Conservation (phyloP, 805 yeast genomes). For the Cyberlindnera samutprakarnensis region DNA sequence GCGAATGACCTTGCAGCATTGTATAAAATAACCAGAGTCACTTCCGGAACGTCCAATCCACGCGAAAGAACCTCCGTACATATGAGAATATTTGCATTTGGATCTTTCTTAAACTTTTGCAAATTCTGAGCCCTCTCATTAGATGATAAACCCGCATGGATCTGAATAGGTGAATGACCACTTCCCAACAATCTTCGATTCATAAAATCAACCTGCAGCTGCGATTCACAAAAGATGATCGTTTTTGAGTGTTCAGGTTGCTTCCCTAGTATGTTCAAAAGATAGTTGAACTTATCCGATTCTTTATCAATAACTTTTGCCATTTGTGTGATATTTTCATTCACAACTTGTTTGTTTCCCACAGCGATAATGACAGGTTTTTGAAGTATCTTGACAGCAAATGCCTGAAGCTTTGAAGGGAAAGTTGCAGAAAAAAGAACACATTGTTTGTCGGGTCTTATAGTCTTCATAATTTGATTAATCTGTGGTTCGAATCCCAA, state of each 20-base stretch:
- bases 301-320: slow-evolving; percentile 52
- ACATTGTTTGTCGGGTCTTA: slow-evolving; percentile 83
- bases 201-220: slow-evolving; percentile 74
- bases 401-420: slow-evolving; percentile 66
- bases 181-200: slow-evolving; percentile 42
- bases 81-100: slow-evolving; percentile 51
- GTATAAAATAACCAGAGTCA: slow-evolving; percentile 73
- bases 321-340: slow-evolving; percentile 68
- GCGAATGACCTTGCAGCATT: slow-evolving; percentile 86
- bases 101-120: slow-evolving; percentile 46
- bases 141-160: slow-evolving; percentile 93
- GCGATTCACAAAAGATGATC: slow-evolving; percentile 82
- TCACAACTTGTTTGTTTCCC: slow-evolving; percentile 76
- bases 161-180: slow-evolving; percentile 54
- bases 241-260: slow-evolving; percentile 38
- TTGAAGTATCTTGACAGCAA: slow-evolving; percentile 58
- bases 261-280: slow-evolving; percentile 50
- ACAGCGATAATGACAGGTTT: slow-evolving; percentile 72
- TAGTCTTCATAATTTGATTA: slow-evolving; percentile 62
- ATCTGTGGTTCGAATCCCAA: slow-evolving; percentile 97
- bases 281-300: slow-evolving; percentile 45
- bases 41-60: slow-evolving; percentile 87
- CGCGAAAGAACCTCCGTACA: slow-evolving; percentile 95
- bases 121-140: slow-evolving; percentile 72
- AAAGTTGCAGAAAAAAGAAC: slow-evolving; percentile 93